Percentiles rank a stretch among this genome's conserved stretches.
Conservation (phyloP, 2,329 filamentous ascomycete species). For the Alternaria postmessia region DNA sequence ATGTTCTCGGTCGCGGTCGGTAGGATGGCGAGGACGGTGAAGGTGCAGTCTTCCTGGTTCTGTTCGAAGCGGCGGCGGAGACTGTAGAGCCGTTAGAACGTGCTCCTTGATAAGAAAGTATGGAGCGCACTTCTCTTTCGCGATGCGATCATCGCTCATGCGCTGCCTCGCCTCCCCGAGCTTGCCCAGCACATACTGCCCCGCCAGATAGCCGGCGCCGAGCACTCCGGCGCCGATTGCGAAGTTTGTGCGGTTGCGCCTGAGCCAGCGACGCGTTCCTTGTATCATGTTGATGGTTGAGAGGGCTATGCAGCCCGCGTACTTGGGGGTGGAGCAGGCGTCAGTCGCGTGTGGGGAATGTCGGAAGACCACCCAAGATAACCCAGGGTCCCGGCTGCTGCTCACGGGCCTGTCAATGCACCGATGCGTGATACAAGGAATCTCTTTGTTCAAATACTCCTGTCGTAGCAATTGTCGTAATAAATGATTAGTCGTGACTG, state of each 20-base stretch:
- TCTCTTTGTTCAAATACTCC: too few relatives aligned
- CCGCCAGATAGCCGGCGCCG: conserved; percentile 88
- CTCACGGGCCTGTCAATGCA: conserved; percentile 14
- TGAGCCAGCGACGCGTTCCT: conserved; percentile 87
- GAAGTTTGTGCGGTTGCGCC: conserved; percentile 88
- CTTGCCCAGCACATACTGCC: conserved; percentile 91
- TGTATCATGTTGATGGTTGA: conserved; percentile 62
- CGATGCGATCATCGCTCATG: conserved; percentile 94
- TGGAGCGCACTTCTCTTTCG: conserved; percentile 85
- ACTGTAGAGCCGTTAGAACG: conserved; percentile 57
- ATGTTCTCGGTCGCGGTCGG: conserved; percentile 92
- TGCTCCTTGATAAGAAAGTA: too few relatives aligned
- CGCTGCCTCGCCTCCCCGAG: conserved; percentile 92
- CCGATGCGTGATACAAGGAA: not conserved
- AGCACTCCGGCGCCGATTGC: conserved; percentile 87
- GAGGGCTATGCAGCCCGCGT: conserved; percentile 8
- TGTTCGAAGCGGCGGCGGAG: conserved; percentile 96
- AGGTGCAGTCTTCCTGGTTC: conserved; percentile 98
- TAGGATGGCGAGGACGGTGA: conserved; percentile 93
- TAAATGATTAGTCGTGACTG: not conserved
- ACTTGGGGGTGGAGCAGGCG: conserved; percentile 17
- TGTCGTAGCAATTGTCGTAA: not conserved
- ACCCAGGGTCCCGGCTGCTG: conserved; percentile 14
- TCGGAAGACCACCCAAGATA: conserved; percentile 4
- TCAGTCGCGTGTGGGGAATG: conserved; percentile 27